phyloP scores from a whole-genome alignment of 2,329 filamentous ascomycete species.

The Aspergillus fumigatiaffinis region DNA sequence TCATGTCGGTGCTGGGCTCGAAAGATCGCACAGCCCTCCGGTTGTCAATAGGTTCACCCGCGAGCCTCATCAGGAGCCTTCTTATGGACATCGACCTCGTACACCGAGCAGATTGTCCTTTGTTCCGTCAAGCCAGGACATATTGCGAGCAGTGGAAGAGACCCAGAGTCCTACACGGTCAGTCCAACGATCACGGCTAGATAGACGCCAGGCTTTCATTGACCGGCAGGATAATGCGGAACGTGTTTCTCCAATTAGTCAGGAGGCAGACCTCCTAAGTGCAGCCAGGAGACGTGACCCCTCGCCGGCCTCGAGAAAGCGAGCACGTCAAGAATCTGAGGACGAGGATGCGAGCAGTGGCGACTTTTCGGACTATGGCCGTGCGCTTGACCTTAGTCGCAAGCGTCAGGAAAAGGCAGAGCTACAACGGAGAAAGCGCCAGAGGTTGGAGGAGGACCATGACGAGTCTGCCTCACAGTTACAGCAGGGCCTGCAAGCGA shows the following conservation, averaged over 20 bases:
- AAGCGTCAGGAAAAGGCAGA: conserved; percentile 33
- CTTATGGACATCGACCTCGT: not conserved
- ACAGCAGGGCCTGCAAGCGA: conserved; percentile 1
- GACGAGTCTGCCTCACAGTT: conserved; percentile 6
- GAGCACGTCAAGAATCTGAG: conserved; percentile 10
- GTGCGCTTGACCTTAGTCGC: conserved; percentile 27
- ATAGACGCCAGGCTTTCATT: conserved; percentile 26
- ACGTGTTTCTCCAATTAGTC: conserved; percentile 33
- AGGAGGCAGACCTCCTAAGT: conserved; percentile 21
- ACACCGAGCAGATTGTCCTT: not conserved
- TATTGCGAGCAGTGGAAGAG: conserved; percentile 7
- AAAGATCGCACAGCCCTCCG: conserved; percentile 15
- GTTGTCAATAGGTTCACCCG: not conserved
- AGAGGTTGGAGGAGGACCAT: not conserved
- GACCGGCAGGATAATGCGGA: conserved; percentile 33
- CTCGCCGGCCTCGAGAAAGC: conserved; percentile 14
- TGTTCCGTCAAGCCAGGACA: not conserved
- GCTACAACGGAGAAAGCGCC: conserved; percentile 7
- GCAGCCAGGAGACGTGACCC: conserved; percentile 10
- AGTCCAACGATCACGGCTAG: not conserved
- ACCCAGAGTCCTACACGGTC: not conserved
- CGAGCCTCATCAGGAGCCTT: not conserved
- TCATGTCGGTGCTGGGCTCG: conserved; percentile 7
- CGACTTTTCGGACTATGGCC: conserved; percentile 42
- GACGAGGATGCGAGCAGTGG: conserved; percentile 32